Percentiles rank a stretch among this genome's conserved stretches.
Evolutionary conservation across 139 green algal species (phyloP).

Genomic region (Picochlorum sp.): DNA sequence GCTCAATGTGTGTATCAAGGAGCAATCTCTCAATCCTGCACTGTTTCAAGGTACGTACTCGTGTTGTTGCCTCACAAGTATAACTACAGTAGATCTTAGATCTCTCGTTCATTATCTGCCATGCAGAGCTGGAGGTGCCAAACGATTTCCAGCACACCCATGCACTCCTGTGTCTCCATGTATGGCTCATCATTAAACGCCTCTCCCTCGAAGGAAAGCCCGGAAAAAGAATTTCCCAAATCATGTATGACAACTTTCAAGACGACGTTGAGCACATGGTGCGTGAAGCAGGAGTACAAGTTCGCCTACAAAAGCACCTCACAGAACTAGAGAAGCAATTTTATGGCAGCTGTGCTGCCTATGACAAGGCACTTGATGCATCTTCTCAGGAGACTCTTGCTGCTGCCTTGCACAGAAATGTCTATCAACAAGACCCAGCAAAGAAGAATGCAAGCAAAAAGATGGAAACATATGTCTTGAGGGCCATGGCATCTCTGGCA

Average conservation of each 20-base stretch:
- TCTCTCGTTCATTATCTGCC: background rate
- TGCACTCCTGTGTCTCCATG: slow-evolving; percentile 41
- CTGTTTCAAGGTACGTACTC: slow-evolving; percentile 2
- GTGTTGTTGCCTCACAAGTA: background rate
- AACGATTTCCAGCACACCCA: slow-evolving; percentile 38
- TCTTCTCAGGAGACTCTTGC: slow-evolving; percentile 8
- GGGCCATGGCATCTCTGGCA: slow-evolving; percentile 42
- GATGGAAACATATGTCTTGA: slow-evolving; percentile 28
- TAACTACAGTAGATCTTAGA: background rate
- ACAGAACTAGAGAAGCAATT: slow-evolving; percentile 53
- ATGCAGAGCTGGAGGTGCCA: slow-evolving; percentile 34
- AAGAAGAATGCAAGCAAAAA: slow-evolving; percentile 10
- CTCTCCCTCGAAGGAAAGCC: slow-evolving; percentile 41
- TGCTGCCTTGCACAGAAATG: slow-evolving; percentile 35
- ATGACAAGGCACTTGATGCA: slow-evolving; percentile 36
- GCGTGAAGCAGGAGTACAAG: slow-evolving; percentile 38
- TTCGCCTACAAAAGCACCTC: slow-evolving; percentile 42
- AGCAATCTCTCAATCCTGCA: background rate
- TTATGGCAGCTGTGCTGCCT: slow-evolving; percentile 45
- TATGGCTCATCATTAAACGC: slow-evolving; percentile 53
- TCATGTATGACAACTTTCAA: slow-evolving; percentile 51
- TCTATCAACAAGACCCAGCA: slow-evolving; percentile 26
- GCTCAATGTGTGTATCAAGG: background rate
- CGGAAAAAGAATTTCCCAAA: slow-evolving; percentile 39
- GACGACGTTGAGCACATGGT: slow-evolving; percentile 45